Conservation (phyloP, 2,329 filamentous ascomycete genomes). For the Penicillium crustosum region DNA sequence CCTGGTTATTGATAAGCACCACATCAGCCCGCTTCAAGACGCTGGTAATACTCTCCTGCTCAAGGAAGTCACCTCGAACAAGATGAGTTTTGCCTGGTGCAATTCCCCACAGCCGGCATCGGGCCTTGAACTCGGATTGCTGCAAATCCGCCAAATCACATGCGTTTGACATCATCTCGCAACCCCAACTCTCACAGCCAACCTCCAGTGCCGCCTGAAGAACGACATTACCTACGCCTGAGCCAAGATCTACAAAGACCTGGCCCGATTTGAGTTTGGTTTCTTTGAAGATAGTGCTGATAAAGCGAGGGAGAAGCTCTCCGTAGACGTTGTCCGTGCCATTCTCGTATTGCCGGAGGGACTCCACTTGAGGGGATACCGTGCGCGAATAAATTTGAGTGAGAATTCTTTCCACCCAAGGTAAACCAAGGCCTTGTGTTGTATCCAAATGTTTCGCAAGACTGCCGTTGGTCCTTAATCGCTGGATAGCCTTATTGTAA, state of each 20-base stretch:
- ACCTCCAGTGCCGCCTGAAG: slow-evolving; percentile 90
- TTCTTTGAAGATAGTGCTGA: slow-evolving; percentile 76
- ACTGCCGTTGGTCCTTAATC: slow-evolving; percentile 66
- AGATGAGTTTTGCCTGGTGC: slow-evolving; percentile 75
- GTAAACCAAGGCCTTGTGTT: slow-evolving; percentile 67
- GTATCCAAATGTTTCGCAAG: slow-evolving; percentile 70
- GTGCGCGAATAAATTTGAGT: slow-evolving; percentile 88
- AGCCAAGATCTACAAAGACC: slow-evolving; percentile 91
- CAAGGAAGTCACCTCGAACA: slow-evolving; percentile 79
- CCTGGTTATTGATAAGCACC: slow-evolving; percentile 97
- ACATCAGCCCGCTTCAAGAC: slow-evolving; percentile 84
- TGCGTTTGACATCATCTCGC: slow-evolving; percentile 92
- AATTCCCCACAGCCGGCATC: slow-evolving; percentile 87
- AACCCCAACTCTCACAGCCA: slow-evolving; percentile 93
- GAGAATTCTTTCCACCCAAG: slow-evolving; percentile 76
- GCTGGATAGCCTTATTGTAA: slow-evolving; percentile 72
- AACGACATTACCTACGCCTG: slow-evolving; percentile 93
- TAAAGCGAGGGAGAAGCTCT: slow-evolving; percentile 81
- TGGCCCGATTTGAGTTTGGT: slow-evolving; percentile 76
- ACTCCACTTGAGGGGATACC: slow-evolving; percentile 83
- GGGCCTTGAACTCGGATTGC: slow-evolving; percentile 76
- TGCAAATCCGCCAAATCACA: slow-evolving; percentile 79
- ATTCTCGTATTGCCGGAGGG: slow-evolving; percentile 80
- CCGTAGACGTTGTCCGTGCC: slow-evolving; percentile 94
- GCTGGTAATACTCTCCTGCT: slow-evolving; percentile 66